A percentile compares a stretch with the other conserved stretches of the same genome.
These are phyloP conservation scores for Annona squamosa DNA, from an alignment of 164 flowering plant species.

Conservation along the genomic window DNA sequence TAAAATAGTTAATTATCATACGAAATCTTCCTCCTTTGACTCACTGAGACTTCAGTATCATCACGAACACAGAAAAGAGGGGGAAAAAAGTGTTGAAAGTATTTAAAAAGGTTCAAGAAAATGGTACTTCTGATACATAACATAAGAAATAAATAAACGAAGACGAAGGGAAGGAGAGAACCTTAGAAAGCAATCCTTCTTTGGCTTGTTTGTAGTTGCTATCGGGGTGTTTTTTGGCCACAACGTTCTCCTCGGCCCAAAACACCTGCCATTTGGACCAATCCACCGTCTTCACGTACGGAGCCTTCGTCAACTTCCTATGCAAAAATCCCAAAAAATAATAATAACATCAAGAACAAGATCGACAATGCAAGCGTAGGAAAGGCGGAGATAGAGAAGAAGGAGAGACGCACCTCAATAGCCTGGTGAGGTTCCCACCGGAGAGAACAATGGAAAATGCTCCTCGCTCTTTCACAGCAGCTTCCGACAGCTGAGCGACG, in stretches of 20 bases:
- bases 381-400: background rate
- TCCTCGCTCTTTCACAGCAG: slow-evolving; percentile 25
- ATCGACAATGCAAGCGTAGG: background rate
- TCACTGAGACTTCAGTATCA: background rate
- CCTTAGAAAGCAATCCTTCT: slow-evolving; percentile 33
- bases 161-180: background rate
- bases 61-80: background rate
- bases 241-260: slow-evolving; percentile 41
- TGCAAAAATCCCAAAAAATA: background rate
- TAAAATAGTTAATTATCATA: too few species aligned
- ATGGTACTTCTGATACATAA: background rate
- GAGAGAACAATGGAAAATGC: slow-evolving; percentile 25
- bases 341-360: background rate
- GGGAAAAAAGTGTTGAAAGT: background rate
- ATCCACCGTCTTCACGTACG: slow-evolving; percentile 25
- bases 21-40: too few species aligned
- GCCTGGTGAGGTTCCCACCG: slow-evolving; percentile 20
- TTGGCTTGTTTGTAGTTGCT: slow-evolving; percentile 32
- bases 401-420: slow-evolving; percentile 14
- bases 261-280: slow-evolving; percentile 41
- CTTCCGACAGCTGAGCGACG: slow-evolving; percentile 24
- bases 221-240: slow-evolving; percentile 27
- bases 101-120: background rate
- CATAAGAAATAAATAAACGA: background rate
- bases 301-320: slow-evolving; percentile 30